Evolutionary conservation across 2,329 filamentous ascomycete genomes (phyloP), one percentile per base, ranked within the genome.

Genomic region (Alternaria novae-zelandiae): DNA sequence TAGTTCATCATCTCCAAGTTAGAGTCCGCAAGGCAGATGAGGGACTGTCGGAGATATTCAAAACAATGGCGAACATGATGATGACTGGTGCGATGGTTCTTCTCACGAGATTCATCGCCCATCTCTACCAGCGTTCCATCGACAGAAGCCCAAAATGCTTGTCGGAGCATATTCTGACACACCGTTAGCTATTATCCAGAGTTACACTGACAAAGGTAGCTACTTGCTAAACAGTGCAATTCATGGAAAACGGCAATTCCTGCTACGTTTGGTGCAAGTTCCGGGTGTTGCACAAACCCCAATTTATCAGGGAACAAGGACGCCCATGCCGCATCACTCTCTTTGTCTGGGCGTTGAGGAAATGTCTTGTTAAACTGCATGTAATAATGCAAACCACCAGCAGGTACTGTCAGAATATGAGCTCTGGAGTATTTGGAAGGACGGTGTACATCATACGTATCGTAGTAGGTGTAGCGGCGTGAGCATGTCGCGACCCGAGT

Each of bases 321-420:
- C 4, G 25, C 53, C 53, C 53, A 56, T 12, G 53, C 53, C n/a
- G 21, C 53, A 56, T 25, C 41, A 11, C 41, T 45, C n/a, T 56
- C 53, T 12, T 41, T 21, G n/a, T 45, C 30, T 10, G 53, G 36
- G 13, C 41, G 8, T 15, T 45, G 32, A 6, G 41, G 20, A 6
- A 56, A 46, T 3, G 53, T 56, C 10, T 28, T 45, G 25, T 56
- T 56, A 36, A 56, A 56, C 21, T 54, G 28, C 50, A 54, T 54
- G 28, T 54, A 54, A 17, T 54, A 54, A 23, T 54, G 50, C 8
- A 32, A 8, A 12, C 36, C 9, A 4, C 50, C 50, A 21, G 6
- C 11, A 11, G 49, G 49, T 21, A 53, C 49, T 25, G 23, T n/a
- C 23, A 6, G 10, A 36, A 12, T 23, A 23, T 10, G 25, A 26